Base-by-base conservation (phyloP, 257 asterid genomes). In the Solanum habrochaites region DNA sequence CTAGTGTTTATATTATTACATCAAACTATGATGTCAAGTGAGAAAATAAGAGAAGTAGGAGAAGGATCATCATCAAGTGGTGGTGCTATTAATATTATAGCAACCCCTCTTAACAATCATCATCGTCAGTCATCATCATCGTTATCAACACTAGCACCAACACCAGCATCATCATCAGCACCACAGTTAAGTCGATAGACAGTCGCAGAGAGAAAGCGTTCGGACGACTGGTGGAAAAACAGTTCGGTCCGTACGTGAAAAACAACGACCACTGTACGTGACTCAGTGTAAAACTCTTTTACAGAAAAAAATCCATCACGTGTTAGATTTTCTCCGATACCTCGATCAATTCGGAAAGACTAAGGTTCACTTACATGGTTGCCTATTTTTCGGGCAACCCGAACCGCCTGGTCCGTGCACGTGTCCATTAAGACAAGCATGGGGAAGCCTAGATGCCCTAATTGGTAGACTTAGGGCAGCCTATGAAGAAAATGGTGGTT, bases 341-440 rank as follows among this genome's bases (percentile, higher is more conserved):
- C 82, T 85, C 11, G 86, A 83, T 5, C 86, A 83, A 25, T 83
- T 83, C 8, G 86, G 86, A 2, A 83, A 83, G 40, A 85, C 87
- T 42, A 85, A 85, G 23, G 87, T 85, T 42, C 87, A 85, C 23
- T 21, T 69, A 45, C 47, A 69, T 1, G 82, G 87, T 42, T 85
- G 87, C 14, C 12, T 85, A 4, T 85, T 69, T 47, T 85, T 69
- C 2, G 87, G 87, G 16, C 87, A 85, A 40, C 80, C 82, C 2
- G 82, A 85, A 4, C 87, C 87, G 6, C 81, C 87, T 13, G 69
- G 87, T 16, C 87, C 87, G 8, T 85, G 87, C 56, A 25, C 66
- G 56, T 85, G 87, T 62, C 87, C 87, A 15, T 18, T 85, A 69
- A 85, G 87, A 72, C 87, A 85, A 85, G 87, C 87, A 14, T 83